Evolutionary conservation across 768 basidiomycete species (phyloP), one percentile per base, ranked within the genome.

Genomic region (Coprinopsis marcescibilis): DNA sequence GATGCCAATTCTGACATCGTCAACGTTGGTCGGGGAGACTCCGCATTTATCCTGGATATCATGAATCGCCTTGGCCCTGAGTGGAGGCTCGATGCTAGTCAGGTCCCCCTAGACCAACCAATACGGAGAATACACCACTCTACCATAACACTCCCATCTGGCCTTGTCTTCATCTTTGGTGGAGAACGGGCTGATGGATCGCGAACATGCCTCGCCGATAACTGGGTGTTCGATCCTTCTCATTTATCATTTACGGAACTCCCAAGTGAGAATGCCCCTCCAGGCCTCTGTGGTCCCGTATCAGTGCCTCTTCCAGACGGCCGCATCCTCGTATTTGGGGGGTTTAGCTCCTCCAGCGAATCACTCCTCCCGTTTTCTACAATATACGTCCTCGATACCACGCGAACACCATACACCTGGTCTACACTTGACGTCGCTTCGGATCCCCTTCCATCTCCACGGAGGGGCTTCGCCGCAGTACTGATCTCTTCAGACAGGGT

Each of bases 111-210:
- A 3, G 65, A 64, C 25, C 74, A 93, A 58, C 90, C 92, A 2
- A 69, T 74, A 45, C 75, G 90, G 24, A 78, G 90, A 37, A 81
- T 88, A n/a, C 78, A 82, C 55, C 89, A 93, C 57, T 73, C 85
- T 6, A 63, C 85, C 4, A 71, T 76, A 6, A 71, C 76, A 10
- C 49, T 69, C 0, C 51, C 57, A 4, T 63, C 65, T 5, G 82
- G 81, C 4, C 65, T 68, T 36, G 69, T 89, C 10, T 89, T 75
- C 65, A 71, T 94, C 27, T 72, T 85, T 37, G 92, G 92, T 2
- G 92, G 92, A 6, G 76, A 85, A 63, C 81, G 75, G 55, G 79
- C 79, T n/a, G 92, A 95, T 60, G 88, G 80, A 11, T 93, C 90
- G 7, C 71, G 71, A 1, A 67, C 64, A 40, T 76, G 69, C 0